phyloP scores from a whole-genome alignment of 805 yeast species.

The Saturnispora gosingensis region DNA sequence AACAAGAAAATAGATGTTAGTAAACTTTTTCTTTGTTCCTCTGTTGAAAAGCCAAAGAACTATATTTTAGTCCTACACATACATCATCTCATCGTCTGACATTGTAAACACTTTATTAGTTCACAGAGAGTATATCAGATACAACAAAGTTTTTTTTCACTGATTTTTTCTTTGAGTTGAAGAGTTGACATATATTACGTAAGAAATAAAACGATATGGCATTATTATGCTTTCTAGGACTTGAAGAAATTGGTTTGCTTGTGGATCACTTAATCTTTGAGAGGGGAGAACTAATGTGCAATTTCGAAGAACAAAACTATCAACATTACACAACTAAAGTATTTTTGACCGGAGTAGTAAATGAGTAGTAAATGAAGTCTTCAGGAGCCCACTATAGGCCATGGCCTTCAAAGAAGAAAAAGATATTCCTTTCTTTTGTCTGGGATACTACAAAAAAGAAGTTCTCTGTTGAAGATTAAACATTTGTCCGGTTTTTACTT shows the following conservation, averaged over 20 bases:
- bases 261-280: not conserved
- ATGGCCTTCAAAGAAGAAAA: too few species aligned
- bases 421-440: too few species aligned
- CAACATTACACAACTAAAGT: too few species aligned
- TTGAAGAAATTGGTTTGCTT: not conserved
- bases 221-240: not conserved
- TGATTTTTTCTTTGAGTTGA: not conserved
- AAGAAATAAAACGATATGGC: not conserved
- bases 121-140: not conserved
- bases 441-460: too few species aligned
- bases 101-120: conserved; percentile 11
- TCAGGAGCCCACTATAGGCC: too few species aligned
- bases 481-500: too few species aligned
- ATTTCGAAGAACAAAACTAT: too few species aligned
- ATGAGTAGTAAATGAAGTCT: too few species aligned
- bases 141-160: not conserved
- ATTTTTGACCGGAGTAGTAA: too few species aligned
- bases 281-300: too few species aligned
- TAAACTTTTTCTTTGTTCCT: not conserved
- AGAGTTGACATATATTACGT: not conserved
- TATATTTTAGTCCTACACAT: conserved; percentile 9
- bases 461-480: too few species aligned
- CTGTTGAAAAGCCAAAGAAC: not conserved
- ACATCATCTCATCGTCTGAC: conserved; percentile 25
- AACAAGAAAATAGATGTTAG: not conserved